These are phyloP conservation scores for Peronospora tabacina DNA, from an alignment of 352 stramenopile species.

Conservation along the genomic window DNA sequence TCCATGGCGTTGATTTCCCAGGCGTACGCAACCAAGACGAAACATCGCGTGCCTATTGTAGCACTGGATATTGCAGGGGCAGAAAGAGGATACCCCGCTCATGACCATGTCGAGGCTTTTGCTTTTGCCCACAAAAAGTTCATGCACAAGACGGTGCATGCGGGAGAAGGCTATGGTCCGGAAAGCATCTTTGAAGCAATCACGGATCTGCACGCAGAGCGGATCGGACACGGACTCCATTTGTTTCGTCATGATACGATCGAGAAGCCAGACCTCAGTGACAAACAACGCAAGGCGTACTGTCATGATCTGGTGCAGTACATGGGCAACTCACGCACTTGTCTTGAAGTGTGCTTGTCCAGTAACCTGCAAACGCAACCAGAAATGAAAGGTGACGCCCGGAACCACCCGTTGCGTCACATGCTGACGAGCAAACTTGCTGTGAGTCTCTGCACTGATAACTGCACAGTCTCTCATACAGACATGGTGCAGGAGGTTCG, in stretches of 20 bases:
- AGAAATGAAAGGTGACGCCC: slow-evolving; percentile 61
- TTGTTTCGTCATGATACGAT: slow-evolving; percentile 79
- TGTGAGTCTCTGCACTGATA: slow-evolving; percentile 82
- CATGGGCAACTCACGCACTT: slow-evolving; percentile 71
- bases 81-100: slow-evolving; percentile 70
- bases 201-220: slow-evolving; percentile 78
- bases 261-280: slow-evolving; percentile 39
- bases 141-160: slow-evolving; percentile 85
- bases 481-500: slow-evolving; percentile 79
- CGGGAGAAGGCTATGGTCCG: slow-evolving; percentile 78
- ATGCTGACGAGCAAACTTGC: slow-evolving; percentile 83
- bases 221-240: slow-evolving; percentile 81
- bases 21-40: slow-evolving; percentile 61
- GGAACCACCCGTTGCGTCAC: slow-evolving; percentile 59
- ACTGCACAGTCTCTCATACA: slow-evolving; percentile 82
- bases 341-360: slow-evolving; percentile 81
- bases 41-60: slow-evolving; percentile 68
- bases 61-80: slow-evolving; percentile 81
- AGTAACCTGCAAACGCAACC: slow-evolving; percentile 85
- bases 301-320: slow-evolving; percentile 80
- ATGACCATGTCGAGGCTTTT: slow-evolving; percentile 77
- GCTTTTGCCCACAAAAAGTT: slow-evolving; percentile 85
- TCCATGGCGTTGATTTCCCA: slow-evolving; percentile 80
- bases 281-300: slow-evolving; percentile 44
- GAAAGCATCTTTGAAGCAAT: slow-evolving; percentile 86